These are phyloP conservation scores for Hypomontagnella monticulosa DNA, from an alignment of 495 filamentous ascomycete species.

Conservation along the genomic window DNA sequence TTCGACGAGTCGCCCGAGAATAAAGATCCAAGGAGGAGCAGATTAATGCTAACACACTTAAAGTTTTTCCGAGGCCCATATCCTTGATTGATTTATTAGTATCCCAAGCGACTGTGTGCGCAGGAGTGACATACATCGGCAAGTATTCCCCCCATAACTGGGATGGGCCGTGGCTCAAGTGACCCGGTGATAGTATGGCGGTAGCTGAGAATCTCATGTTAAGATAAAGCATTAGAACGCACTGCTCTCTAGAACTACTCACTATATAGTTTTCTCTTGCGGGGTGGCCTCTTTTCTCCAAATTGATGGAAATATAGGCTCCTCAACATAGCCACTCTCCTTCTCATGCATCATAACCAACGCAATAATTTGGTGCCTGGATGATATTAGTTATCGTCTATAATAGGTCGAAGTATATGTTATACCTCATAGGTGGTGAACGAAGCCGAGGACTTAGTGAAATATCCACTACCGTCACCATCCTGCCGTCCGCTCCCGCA, in stretches of 20 bases:
- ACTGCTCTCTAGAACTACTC: neutral
- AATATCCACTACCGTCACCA: neutral
- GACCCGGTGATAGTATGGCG: constrained; percentile 30
- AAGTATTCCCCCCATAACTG: constrained; percentile 43
- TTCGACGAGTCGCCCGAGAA: neutral
- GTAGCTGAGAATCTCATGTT: constrained; percentile 9
- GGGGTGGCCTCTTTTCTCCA: neutral
- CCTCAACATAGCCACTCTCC: constrained; percentile 31
- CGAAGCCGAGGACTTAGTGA: constrained; percentile 2
- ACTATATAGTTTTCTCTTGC: neutral
- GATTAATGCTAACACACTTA: constrained; percentile 38
- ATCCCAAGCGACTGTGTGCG: neutral
- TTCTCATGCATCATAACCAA: constrained; percentile 44
- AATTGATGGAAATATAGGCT: neutral
- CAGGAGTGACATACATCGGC: constrained; percentile 37
- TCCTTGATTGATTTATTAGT: constrained; percentile 37
- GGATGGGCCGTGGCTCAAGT: constrained; percentile 16
- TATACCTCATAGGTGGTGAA: constrained; percentile 2
- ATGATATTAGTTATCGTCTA: constrained; percentile 32
- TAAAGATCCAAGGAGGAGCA: constrained; percentile 34
- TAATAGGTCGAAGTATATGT: neutral
- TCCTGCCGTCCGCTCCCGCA: constrained; percentile 6
- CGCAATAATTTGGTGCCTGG: constrained; percentile 10
- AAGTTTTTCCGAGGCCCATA: constrained; percentile 49
- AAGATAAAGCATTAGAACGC: neutral